Conservation (phyloP, 495 filamentous ascomycete species). For the Lentithecium fluviatile region DNA sequence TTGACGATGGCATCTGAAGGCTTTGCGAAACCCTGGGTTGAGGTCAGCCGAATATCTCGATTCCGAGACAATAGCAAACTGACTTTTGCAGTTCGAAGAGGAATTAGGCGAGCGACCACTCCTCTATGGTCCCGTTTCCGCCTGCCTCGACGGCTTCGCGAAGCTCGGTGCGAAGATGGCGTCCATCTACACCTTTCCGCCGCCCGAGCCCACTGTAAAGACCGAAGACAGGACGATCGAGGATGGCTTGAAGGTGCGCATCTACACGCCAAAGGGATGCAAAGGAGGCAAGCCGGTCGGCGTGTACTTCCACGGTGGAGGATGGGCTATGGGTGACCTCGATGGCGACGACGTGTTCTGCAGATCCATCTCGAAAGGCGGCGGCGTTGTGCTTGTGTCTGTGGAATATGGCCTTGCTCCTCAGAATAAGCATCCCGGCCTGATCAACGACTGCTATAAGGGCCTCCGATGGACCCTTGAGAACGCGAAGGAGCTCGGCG, state of each 20-base stretch:
- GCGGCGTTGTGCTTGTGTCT: conserved; percentile 29
- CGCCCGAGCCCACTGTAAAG: conserved; percentile 30
- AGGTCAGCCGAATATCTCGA: conserved; percentile 8
- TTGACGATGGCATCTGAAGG: conserved; percentile 25
- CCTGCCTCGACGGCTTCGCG: conserved; percentile 24
- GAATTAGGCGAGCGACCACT: conserved; percentile 32
- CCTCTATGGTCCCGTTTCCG: conserved; percentile 23
- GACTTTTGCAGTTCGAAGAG: conserved; percentile 31
- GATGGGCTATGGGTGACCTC: conserved; percentile 34
- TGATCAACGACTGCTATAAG: conserved; percentile 30
- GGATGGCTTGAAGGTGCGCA: conserved; percentile 18
- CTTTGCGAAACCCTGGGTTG: conserved; percentile 30
- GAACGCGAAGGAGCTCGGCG: conserved; percentile 25
- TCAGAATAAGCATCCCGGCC: conserved; percentile 27
- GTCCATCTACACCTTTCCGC: conserved; percentile 28
- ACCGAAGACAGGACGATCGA: conserved; percentile 28
- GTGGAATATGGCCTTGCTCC: conserved; percentile 33
- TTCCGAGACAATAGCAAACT: conserved; percentile 3
- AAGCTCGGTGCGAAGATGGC: conserved; percentile 24
- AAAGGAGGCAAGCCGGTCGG: conserved; percentile 27
- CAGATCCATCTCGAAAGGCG: conserved; percentile 21
- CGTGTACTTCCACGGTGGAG: conserved; percentile 33
- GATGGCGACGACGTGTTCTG: conserved; percentile 30
- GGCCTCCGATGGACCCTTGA: conserved; percentile 33
- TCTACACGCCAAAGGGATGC: conserved; percentile 32